phyloP scores from a whole-genome alignment of 108 stramenopile genomes.

The Skeletonema menzelii region DNA sequence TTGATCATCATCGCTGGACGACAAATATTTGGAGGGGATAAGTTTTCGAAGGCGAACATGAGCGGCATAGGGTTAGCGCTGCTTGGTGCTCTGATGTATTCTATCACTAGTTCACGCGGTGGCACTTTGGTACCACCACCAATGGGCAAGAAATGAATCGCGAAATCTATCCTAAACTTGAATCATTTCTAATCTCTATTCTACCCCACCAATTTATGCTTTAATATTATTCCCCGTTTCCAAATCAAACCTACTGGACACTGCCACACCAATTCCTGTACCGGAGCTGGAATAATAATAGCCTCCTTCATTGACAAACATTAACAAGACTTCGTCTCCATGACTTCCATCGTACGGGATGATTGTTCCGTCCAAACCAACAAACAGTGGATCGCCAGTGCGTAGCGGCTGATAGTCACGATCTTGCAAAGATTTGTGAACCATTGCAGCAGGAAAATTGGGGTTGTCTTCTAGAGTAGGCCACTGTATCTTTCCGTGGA shows the following conservation, averaged over 20 bases:
- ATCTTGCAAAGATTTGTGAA: slow-evolving; percentile 23
- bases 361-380: slow-evolving; percentile 1
- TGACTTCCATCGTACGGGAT: slow-evolving; percentile 21
- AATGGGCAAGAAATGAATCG: not conserved
- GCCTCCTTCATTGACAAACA: slow-evolving; percentile 42
- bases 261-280: slow-evolving; percentile 63
- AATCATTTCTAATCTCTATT: not conserved
- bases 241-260: slow-evolving; percentile 34
- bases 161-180: not conserved
- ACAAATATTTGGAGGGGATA: slow-evolving; percentile 63
- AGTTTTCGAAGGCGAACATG: slow-evolving; percentile 60
- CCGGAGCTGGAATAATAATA: slow-evolving; percentile 44
- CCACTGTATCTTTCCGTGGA: slow-evolving; percentile 15
- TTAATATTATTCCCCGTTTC: slow-evolving; percentile 20
- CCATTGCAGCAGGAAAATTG: slow-evolving; percentile 5
- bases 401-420: not conserved
- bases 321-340: slow-evolving; percentile 20
- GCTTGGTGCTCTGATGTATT: slow-evolving; percentile 65
- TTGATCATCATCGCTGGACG: slow-evolving; percentile 66
- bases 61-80: slow-evolving; percentile 62
- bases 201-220: not conserved
- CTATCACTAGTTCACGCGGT: slow-evolving; percentile 46
- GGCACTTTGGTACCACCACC: not conserved
- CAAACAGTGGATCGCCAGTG: slow-evolving; percentile 16
- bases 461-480: slow-evolving; percentile 12